phyloP scores from a whole-genome alignment of 2,329 filamentous ascomycete genomes.

The Cladosporium sp. region DNA sequence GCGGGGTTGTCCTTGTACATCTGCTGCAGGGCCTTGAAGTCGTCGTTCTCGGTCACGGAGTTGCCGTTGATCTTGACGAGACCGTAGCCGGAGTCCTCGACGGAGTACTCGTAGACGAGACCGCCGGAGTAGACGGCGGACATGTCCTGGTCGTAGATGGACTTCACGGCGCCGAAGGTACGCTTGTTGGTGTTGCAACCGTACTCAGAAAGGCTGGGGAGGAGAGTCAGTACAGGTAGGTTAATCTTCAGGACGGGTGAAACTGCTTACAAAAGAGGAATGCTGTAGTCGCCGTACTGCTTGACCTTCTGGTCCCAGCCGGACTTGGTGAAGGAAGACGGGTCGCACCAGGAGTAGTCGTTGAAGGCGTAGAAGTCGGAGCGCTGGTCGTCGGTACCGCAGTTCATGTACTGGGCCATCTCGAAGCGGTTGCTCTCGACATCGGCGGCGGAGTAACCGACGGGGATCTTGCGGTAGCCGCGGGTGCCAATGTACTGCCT shows the following conservation, averaged over 20 bases:
- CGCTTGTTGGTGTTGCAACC: slow-evolving; percentile 81
- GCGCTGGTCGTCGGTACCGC: slow-evolving; percentile 73
- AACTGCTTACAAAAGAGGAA: slow-evolving; percentile 65
- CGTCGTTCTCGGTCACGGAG: slow-evolving; percentile 47
- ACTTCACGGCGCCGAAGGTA: slow-evolving; percentile 69
- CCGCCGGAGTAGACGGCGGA: slow-evolving; percentile 87
- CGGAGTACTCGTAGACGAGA: slow-evolving; percentile 89
- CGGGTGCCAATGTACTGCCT: slow-evolving; percentile 74
- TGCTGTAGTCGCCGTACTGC: slow-evolving; percentile 78
- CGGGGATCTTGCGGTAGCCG: slow-evolving; percentile 61
- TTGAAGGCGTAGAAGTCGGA: slow-evolving; percentile 88
- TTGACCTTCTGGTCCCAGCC: slow-evolving; percentile 86
- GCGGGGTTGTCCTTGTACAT: slow-evolving; percentile 45
- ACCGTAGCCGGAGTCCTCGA: slow-evolving; percentile 73
- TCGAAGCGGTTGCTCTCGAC: slow-evolving; percentile 78
- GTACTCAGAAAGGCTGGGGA: slow-evolving; percentile 70
- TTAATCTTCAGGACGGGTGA: not conserved
- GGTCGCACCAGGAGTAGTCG: slow-evolving; percentile 81
- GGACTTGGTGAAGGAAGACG: slow-evolving; percentile 60
- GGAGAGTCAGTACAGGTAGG: slow-evolving; percentile 11
- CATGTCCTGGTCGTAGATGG: slow-evolving; percentile 81
- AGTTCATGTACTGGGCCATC: slow-evolving; percentile 90
- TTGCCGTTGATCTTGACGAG: slow-evolving; percentile 60
- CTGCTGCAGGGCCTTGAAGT: slow-evolving; percentile 55
- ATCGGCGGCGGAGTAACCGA: slow-evolving; percentile 80